Evolutionary conservation across 2,329 filamentous ascomycete species (phyloP), one percentile per base, ranked within the genome.

Genomic region (Teratosphaeria nubilosa): DNA sequence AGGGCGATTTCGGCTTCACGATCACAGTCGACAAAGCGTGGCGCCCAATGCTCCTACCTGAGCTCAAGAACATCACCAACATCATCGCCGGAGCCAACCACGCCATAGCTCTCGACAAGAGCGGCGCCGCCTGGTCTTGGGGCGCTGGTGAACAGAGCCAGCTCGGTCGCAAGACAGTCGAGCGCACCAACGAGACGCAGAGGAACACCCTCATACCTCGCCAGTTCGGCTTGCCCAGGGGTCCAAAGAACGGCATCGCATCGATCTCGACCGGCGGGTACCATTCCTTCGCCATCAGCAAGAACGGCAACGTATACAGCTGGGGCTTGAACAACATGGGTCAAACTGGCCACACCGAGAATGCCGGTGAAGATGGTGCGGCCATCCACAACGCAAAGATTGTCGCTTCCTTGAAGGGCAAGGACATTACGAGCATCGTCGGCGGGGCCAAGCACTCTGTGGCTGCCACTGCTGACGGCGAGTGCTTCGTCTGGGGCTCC

Each of bases 321-420:
- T 95, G 90, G 90, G 90, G 91, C 27, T 77, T 91, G 30, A 95
- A 95, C 79, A 91, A 88, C 74, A 95, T 88, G 73, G 88, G 86
- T 60, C 86, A 95, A 76, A 88, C 88, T 13, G 90, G 87, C 45
- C 78, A 86, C 58, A 20, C 58, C 25, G 79, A 82, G 34, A 78
- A 80, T 56, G 84, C 82, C 16, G 86, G 85, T 30, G 82, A 86
- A 57, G 83, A 86, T 55, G 84, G 86, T 63, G 86, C 86, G 41
- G 82, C 86, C 60, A 81, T 95, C 54, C 79, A 86, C 13, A 82
- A 82, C 64, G 87, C 90, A 4, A 83, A 82, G 50, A 75, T 86
- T 56, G 81, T 96, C 25, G 74, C 82, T 6, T 80, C 80, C 2
- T 80, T 96, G 7, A 76, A 79, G 27, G 79, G 81, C 51, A 81